Conservation (phyloP, 495 filamentous ascomycete genomes). For the Hypoxylon subgilvum region DNA sequence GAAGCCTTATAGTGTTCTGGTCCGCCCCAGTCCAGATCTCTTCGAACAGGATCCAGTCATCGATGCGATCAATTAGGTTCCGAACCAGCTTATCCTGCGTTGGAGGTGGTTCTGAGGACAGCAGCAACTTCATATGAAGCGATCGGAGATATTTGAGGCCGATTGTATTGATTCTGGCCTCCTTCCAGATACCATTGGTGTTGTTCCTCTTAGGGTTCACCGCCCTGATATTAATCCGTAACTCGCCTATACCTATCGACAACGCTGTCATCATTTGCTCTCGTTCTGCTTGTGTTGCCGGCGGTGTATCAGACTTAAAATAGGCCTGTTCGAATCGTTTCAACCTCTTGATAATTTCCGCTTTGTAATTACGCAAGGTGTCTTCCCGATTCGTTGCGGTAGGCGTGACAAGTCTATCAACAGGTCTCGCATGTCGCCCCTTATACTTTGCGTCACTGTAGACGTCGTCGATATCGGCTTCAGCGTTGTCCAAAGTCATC, state of each 20-base stretch:
- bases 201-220: too few relatives aligned
- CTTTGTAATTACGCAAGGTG: not conserved
- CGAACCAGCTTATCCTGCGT: not conserved
- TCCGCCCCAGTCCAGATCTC: constrained; percentile 18
- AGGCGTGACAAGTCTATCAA: constrained; percentile 15
- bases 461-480: constrained; percentile 19
- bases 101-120: constrained; percentile 2
- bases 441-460: constrained; percentile 6
- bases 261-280: not conserved
- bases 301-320: constrained; percentile 1
- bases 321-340: not conserved
- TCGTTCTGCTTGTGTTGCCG: not conserved
- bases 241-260: too few relatives aligned
- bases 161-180: not conserved
- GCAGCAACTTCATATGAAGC: constrained; percentile 15
- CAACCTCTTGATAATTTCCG: not conserved
- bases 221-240: too few relatives aligned
- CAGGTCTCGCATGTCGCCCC: not conserved
- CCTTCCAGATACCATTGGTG: not conserved
- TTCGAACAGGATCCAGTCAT: constrained; percentile 32
- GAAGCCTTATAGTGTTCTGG: not conserved
- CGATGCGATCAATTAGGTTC: constrained; percentile 17
- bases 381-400: constrained; percentile 4
- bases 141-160: constrained; percentile 20
- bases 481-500: constrained; percentile 11